Evolutionary conservation across 148 eudicot species (phyloP).

Genomic region (Oxyria digyna): DNA sequence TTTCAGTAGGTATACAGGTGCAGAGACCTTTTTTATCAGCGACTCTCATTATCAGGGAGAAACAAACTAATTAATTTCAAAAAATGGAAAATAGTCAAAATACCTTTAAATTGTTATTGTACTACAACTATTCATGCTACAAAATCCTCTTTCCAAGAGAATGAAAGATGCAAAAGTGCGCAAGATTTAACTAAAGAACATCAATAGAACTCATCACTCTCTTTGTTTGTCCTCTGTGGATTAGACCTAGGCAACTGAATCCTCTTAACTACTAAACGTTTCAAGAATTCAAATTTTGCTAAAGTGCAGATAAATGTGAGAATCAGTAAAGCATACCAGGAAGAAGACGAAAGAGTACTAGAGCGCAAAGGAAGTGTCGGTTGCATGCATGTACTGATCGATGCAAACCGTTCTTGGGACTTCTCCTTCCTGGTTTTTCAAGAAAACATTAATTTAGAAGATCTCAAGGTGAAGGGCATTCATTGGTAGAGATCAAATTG

Average conservation of each 20-base stretch:
- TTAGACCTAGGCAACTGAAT: neutral
- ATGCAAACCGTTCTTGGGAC: conserved; percentile 9
- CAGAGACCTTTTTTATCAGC: no score
- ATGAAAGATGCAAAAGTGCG: neutral
- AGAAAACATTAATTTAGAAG: neutral
- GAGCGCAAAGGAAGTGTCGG: neutral
- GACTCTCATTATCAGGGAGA: neutral
- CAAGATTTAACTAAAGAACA: neutral
- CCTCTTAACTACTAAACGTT: neutral
- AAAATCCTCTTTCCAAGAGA: conserved; percentile 1
- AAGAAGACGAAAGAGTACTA: neutral
- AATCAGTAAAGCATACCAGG: neutral
- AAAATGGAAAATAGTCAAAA: neutral
- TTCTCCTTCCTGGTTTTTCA: conserved; percentile 1
- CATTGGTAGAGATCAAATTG: no score
- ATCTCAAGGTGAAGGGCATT: neutral
- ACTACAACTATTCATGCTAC: neutral
- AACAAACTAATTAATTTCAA: neutral
- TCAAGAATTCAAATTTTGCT: neutral
- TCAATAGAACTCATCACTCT: neutral
- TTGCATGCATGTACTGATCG: conserved; percentile 5
- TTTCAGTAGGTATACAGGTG: no score
- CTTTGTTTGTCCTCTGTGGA: neutral
- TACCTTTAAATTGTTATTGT: neutral
- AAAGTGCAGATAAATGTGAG: neutral